Base-by-base conservation (phyloP, 192 early-diverging fungal species). In the Coemansia sp. region DNA sequence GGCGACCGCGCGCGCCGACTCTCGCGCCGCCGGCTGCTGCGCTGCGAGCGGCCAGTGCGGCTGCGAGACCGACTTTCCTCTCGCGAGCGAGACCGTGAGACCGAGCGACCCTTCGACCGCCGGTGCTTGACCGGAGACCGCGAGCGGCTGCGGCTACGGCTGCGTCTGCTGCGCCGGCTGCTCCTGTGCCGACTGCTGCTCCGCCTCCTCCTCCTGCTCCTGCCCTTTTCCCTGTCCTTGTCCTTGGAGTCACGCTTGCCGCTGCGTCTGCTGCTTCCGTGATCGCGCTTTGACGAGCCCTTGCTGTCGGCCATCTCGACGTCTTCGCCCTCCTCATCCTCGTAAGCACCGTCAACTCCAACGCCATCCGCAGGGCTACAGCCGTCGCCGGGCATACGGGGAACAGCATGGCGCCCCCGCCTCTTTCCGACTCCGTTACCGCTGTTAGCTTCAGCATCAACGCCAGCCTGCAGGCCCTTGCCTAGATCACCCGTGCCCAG, bases 301-400 rank as follows among this genome's bases (percentile, higher is more conserved):
- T 37, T 36, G 9, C 6, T 12, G 0, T 50, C 50, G 50, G 29
- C 61, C 50, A 62, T 55, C 21, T 75, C 73, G 15, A 60, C 59
- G 26, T 67, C 63, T 21, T 66, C 74, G 21, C 68, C 57, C 17
- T 67, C 74, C 15, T 65, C 60, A 11, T 60, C 46, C 24, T 63
- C 62, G 21, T 54, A 35, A 10, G 24, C 53, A 12, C 22, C 44
- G 34, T 29, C 24, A 41, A 1, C 27, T 24, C 8, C 57, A 3
- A 29, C 36, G 29, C 29, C 29, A 32, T 32, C 2, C 3, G 29
- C 29, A 32, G 2, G 2, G 29, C 29, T 7, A 7, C 29, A 24
- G 52, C 50, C 52, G 10, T 70, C 56, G 14, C 76, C 76, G n/a
- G 76, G 70, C 4, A 66, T 67, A 37, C 70, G 76, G 48, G 65